A percentile compares a stretch with the other conserved stretches of the same genome.
These are phyloP conservation scores for Saturnispora zaruensis DNA, from an alignment of 805 yeast genomes.

Conservation along the genomic window DNA sequence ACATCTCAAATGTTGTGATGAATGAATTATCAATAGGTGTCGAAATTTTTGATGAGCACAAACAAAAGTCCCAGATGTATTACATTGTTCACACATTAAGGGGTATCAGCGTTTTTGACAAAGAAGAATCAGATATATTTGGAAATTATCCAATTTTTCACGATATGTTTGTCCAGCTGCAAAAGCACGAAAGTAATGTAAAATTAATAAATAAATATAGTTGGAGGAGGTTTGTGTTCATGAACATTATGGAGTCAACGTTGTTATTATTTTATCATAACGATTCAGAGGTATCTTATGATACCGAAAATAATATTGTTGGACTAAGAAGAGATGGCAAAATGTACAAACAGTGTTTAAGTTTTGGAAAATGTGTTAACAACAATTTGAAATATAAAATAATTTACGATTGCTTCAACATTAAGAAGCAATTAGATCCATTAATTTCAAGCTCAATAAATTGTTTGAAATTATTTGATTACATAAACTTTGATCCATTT, in stretches of 20 bases:
- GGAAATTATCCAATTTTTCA: constrained; percentile 4
- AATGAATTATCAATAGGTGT: background rate
- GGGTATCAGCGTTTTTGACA: background rate
- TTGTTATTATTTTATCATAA: background rate
- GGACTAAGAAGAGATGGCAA: background rate
- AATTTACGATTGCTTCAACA: background rate
- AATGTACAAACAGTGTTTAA: background rate
- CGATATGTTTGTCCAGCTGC: constrained; percentile 1
- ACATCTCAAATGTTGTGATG: background rate
- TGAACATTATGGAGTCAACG: background rate
- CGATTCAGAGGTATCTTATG: background rate
- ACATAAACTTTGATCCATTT: background rate
- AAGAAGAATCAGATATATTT: background rate
- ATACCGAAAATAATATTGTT: background rate
- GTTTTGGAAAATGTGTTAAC: background rate
- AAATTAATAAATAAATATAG: background rate
- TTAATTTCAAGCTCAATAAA: background rate
- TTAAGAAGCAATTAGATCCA: background rate
- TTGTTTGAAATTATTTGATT: background rate
- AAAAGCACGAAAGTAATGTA: background rate
- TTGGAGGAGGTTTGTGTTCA: constrained; percentile 2
- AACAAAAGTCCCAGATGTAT: background rate
- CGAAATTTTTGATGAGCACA: background rate
- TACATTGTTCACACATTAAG: constrained; percentile 1
- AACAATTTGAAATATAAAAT: background rate